These are phyloP conservation scores for Colletotrichum incanum DNA, from an alignment of 2,329 filamentous ascomycete species.

Conservation along the genomic window DNA sequence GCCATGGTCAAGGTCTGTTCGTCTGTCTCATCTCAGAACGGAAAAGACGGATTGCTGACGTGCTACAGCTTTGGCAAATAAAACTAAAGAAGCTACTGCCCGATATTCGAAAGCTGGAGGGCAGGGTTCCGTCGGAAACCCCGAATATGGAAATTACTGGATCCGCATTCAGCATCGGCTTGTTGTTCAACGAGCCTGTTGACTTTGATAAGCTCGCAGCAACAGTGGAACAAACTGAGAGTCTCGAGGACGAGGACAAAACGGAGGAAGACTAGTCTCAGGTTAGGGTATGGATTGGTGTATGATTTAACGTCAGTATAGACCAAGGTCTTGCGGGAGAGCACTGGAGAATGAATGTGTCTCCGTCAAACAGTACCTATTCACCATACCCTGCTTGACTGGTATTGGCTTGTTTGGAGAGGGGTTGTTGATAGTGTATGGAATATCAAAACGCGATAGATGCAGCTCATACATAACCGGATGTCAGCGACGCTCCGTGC, in stretches of 20 bases:
- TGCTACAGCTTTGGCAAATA: neutral
- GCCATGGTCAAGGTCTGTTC: neutral
- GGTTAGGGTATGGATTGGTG: neutral
- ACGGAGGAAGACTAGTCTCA: neutral
- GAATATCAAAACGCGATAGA: neutral
- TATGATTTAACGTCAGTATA: no score
- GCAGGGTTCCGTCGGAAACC: neutral
- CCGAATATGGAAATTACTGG: neutral
- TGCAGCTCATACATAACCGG: neutral
- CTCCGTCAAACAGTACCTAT: neutral
- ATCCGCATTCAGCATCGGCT: neutral
- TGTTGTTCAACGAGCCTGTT: neutral
- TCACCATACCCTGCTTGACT: neutral
- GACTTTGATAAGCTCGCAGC: neutral
- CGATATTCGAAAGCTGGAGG: slow-evolving; percentile 3
- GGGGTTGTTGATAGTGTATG: no score
- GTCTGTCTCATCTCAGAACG: neutral
- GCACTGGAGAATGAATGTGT: neutral
- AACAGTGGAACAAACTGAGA: no score
- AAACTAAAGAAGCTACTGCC: slow-evolving; percentile 3
- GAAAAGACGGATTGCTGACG: neutral
- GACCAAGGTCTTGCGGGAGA: neutral
- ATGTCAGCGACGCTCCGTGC: neutral
- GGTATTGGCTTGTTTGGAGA: neutral
- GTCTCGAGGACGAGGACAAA: neutral